Evolutionary conservation across 345 rosid genomes (phyloP).

Genomic region (thale cress (Arabidopsis thaliana)): TAIR10.1 NC_003076.8:24729501-24730000

Average conservation of each 20-base stretch:
- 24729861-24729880: neutral
- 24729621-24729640: conserved; percentile 32
- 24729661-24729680: conserved; percentile 22
- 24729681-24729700: conserved; percentile 30
- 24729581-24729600: conserved; percentile 47
- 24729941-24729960: conserved; percentile 18
- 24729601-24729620: conserved; percentile 44
- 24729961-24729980: conserved; percentile 9
- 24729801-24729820: neutral
- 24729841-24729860: neutral
- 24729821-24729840: neutral
- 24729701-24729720: conserved; percentile 9
- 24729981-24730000: conserved; percentile 11
- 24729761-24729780: neutral
- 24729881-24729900: neutral
- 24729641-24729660: conserved; percentile 25
- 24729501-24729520: conserved; percentile 14
- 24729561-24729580: conserved; percentile 42
- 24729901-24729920: neutral
- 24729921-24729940: neutral
- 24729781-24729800: neutral
- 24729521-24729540: conserved; percentile 39
- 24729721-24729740: conserved; percentile 16
- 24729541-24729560: conserved; percentile 46
- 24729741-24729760: conserved; percentile 23